Percentiles rank a stretch among this genome's conserved stretches.
Conservation (phyloP, 306 rosid genomes). For the Fagus sylvatica region DNA sequence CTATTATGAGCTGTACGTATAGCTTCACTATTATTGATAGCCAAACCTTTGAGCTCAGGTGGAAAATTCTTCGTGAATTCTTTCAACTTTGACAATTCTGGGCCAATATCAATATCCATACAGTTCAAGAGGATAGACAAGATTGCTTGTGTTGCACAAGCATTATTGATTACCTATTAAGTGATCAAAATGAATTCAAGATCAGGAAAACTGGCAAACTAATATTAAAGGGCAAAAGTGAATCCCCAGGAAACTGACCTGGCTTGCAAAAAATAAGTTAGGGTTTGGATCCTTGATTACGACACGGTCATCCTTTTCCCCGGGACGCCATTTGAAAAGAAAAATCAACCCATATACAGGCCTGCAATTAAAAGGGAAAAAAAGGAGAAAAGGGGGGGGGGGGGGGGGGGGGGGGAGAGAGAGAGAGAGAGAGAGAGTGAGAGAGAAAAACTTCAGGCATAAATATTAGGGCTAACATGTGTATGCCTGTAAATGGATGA, state of each 20-base stretch:
- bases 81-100: constrained; percentile 78
- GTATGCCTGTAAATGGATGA: constrained; percentile 7
- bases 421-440: neutral
- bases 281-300: constrained; percentile 95
- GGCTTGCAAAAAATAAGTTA: constrained; percentile 93
- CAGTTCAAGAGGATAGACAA: constrained; percentile 94
- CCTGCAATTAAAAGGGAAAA: constrained; percentile 45
- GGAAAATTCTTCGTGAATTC: constrained; percentile 94
- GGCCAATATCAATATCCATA: constrained; percentile 81
- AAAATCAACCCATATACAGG: constrained; percentile 96
- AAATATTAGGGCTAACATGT: constrained; percentile 5
- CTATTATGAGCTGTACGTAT: constrained; percentile 94
- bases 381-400: neutral
- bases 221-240: neutral
- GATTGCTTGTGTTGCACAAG: constrained; percentile 99
- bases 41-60: constrained; percentile 93
- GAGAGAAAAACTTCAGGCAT: constrained; percentile 11
- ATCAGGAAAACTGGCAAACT: constrained; percentile 24
- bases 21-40: constrained; percentile 92
- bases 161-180: constrained; percentile 87
- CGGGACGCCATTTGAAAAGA: constrained; percentile 98
- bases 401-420: neutral
- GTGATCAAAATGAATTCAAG: neutral
- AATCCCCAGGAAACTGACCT: constrained; percentile 51
- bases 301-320: constrained; percentile 89